Evolutionary conservation across 2,329 filamentous ascomycete genomes (phyloP).

Genomic region (Trematosphaeria pertusa): DNA sequence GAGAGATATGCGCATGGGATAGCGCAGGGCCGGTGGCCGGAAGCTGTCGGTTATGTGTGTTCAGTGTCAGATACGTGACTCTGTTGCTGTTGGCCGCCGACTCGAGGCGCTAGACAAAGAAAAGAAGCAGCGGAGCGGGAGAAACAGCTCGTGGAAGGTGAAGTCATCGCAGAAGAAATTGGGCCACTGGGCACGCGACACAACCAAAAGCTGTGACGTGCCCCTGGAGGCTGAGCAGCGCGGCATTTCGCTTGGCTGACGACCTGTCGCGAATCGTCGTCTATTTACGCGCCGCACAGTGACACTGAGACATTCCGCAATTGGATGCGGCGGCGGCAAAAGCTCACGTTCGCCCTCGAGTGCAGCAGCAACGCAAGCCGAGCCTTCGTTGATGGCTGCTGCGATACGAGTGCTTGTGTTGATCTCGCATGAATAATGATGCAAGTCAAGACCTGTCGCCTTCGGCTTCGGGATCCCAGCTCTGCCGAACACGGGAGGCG

Average conservation of each 20-base stretch:
- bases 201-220: constrained; percentile 20
- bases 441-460: no score
- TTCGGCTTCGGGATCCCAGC: no score
- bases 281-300: background rate
- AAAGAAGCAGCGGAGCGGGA: constrained; percentile 3
- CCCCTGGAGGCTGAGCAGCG: constrained; percentile 23
- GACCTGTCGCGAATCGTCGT: background rate
- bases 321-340: constrained; percentile 1
- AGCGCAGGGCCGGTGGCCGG: no score
- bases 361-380: no score
- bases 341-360: background rate
- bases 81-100: no score
- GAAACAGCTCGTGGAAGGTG: background rate
- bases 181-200: constrained; percentile 29
- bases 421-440: no score
- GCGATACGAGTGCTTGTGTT: no score
- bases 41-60: no score
- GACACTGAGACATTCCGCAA: background rate
- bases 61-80: no score
- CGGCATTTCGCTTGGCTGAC: constrained; percentile 1
- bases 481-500: no score
- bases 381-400: no score
- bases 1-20: background rate
- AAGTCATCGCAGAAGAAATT: background rate
- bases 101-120: constrained; percentile 2